phyloP scores from a whole-genome alignment of 2,329 filamentous ascomycete genomes.

The Lachnellula subtilissima region DNA sequence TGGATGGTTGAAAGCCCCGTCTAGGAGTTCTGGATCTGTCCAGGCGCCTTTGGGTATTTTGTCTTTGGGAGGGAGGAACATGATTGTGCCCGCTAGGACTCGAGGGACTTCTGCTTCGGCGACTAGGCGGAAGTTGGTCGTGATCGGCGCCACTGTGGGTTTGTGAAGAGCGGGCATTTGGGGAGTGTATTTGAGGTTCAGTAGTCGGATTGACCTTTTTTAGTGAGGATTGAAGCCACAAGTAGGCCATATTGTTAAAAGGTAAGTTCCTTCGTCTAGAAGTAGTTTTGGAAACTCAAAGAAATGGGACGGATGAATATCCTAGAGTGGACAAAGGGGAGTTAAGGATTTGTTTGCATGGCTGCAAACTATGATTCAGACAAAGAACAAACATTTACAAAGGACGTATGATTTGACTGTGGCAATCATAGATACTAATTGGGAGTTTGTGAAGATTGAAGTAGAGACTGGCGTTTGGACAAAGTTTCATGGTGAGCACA shows the following conservation, averaged over 20 bases:
- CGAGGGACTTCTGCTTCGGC: slow-evolving; percentile 1
- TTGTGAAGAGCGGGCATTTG: not conserved
- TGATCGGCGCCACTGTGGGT: not conserved
- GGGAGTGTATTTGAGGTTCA: not conserved
- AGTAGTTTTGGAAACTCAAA: too few species aligned
- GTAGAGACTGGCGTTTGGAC: too few species aligned
- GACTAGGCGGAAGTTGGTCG: slow-evolving; percentile 1
- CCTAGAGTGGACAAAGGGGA: not conserved
- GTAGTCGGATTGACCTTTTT: not conserved
- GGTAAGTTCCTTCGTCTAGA: too few species aligned
- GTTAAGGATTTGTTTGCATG: not conserved
- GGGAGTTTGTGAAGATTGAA: too few species aligned
- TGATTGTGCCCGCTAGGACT: slow-evolving; percentile 12
- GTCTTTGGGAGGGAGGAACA: slow-evolving; percentile 15
- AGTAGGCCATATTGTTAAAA: too few species aligned
- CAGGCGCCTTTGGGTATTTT: not conserved
- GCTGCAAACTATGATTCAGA: not conserved
- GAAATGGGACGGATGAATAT: not conserved
- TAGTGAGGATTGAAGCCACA: too few species aligned
- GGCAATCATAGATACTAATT: too few species aligned
- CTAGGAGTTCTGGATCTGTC: not conserved
- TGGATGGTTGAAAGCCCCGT: slow-evolving; percentile 16
- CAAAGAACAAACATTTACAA: not conserved
- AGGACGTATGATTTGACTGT: too few species aligned
- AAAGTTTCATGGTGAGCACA: too few species aligned